Evolutionary conservation across 2,329 filamentous ascomycete genomes (phyloP).

Genomic region (Chaetothyriales sp.): DNA sequence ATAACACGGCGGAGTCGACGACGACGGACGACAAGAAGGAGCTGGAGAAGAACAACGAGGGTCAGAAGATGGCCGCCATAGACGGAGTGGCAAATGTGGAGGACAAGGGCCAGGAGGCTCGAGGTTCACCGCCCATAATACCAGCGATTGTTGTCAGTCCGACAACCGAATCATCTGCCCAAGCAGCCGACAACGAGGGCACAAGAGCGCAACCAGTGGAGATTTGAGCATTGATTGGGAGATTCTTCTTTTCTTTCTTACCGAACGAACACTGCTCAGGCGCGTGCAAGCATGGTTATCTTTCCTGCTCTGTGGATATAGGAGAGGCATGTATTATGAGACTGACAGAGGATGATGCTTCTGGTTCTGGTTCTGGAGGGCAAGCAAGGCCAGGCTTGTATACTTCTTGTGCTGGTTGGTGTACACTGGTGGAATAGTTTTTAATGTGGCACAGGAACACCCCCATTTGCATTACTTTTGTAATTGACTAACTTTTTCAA

Average conservation of each 20-base stretch:
- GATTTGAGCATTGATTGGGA: neutral
- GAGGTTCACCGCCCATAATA: conserved; percentile 8
- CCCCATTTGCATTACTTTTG: no score
- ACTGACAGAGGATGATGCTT: neutral
- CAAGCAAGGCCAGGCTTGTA: no score
- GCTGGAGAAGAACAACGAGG: neutral
- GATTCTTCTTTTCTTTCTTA: neutral
- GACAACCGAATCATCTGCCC: conserved; percentile 1
- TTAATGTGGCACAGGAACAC: no score
- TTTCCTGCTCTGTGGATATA: neutral
- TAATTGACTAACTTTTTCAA: no score
- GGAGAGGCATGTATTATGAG: neutral
- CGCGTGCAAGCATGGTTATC: neutral
- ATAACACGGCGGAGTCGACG: conserved; percentile 8
- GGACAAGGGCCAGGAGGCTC: conserved; percentile 5
- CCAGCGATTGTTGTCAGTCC: conserved; percentile 18
- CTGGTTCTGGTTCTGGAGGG: no score
- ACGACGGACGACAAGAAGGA: conserved; percentile 5
- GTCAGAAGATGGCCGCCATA: neutral
- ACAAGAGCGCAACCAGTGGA: neutral
- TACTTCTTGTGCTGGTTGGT: no score
- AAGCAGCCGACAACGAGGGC: neutral
- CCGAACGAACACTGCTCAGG: neutral
- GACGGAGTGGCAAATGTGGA: conserved; percentile 3
- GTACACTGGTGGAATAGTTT: no score